Percentiles rank a stretch among this genome's conserved stretches.
Evolutionary conservation across 192 early-diverging fungal species (phyloP).

Genomic region (Backusella psychrophila): DNA sequence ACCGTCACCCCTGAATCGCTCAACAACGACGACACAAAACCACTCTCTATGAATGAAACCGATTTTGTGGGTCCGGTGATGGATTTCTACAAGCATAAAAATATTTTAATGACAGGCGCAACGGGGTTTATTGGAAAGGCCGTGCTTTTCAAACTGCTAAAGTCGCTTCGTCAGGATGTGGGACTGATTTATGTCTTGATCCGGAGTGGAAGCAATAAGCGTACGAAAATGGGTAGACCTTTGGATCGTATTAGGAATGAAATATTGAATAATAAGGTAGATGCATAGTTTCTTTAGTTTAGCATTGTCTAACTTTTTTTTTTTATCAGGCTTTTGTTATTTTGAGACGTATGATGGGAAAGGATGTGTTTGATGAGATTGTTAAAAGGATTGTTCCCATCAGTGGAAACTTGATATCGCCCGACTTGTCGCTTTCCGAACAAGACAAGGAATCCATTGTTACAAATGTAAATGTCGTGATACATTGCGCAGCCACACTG

Average conservation of each 20-base stretch:
- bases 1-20: constrained; percentile 3
- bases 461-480: constrained; percentile 41
- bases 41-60: not conserved
- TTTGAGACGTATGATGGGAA: constrained; percentile 31
- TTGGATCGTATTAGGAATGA: constrained; percentile 32
- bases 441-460: constrained; percentile 39
- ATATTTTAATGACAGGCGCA: constrained; percentile 48
- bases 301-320: no score
- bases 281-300: not conserved
- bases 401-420: constrained; percentile 42
- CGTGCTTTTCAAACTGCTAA: constrained; percentile 47
- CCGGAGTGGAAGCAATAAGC: constrained; percentile 32
- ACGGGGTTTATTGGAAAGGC: constrained; percentile 57
- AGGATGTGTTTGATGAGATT: constrained; percentile 34
- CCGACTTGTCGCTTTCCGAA: constrained; percentile 40
- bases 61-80: constrained; percentile 4
- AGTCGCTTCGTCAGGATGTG: constrained; percentile 37
- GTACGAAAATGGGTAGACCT: constrained; percentile 36
- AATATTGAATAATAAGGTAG: constrained; percentile 33
- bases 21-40: constrained; percentile 5
- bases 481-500: constrained; percentile 52
- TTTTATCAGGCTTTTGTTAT: constrained; percentile 41
- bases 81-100: constrained; percentile 31
- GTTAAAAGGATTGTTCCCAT: constrained; percentile 37
- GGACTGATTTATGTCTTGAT: constrained; percentile 31